Conservation (phyloP, 2,329 filamentous ascomycete species). For the Thielaviopsis ethacetica region DNA sequence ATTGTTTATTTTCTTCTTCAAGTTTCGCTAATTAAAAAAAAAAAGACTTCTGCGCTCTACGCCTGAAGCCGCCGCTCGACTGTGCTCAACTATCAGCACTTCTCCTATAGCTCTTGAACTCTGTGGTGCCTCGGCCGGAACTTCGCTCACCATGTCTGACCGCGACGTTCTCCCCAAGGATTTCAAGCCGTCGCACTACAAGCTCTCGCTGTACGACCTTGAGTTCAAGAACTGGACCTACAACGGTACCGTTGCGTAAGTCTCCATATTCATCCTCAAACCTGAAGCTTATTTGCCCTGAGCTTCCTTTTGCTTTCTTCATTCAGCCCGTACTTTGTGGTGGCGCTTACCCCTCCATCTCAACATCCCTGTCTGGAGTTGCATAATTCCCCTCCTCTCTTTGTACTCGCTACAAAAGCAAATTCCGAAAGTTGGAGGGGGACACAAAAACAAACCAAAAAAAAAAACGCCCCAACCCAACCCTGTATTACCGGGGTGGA, state of each 20-base stretch:
- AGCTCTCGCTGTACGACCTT: slow-evolving; percentile 64
- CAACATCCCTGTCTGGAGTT: too few relatives aligned
- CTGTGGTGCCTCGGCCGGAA: slow-evolving; percentile 8
- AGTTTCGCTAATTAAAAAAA: background rate
- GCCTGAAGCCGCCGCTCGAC: slow-evolving; percentile 10
- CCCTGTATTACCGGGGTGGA: too few relatives aligned
- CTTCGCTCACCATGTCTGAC: slow-evolving; percentile 31
- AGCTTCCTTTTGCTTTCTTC: too few relatives aligned
- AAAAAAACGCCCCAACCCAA: too few relatives aligned
- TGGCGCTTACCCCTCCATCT: too few relatives aligned
- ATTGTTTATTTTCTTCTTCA: background rate
- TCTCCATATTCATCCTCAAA: slow-evolving; percentile 7
- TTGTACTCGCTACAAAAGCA: too few relatives aligned
- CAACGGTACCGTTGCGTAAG: slow-evolving; percentile 57
- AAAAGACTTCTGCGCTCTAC: slow-evolving; percentile 2
- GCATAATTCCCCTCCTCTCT: too few relatives aligned
- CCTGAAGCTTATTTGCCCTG: too few relatives aligned
- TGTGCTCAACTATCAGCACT: slow-evolving; percentile 16
- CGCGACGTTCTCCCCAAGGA: slow-evolving; percentile 44
- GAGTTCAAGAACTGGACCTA: slow-evolving; percentile 63
- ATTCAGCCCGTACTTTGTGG: too few relatives aligned
- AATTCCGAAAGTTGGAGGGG: background rate
- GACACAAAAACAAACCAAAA: background rate
- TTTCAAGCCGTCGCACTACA: slow-evolving; percentile 75
- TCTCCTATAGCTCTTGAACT: slow-evolving; percentile 15